Evolutionary conservation across 139 green algal species (phyloP).

Genomic region (Chara braunii): DNA sequence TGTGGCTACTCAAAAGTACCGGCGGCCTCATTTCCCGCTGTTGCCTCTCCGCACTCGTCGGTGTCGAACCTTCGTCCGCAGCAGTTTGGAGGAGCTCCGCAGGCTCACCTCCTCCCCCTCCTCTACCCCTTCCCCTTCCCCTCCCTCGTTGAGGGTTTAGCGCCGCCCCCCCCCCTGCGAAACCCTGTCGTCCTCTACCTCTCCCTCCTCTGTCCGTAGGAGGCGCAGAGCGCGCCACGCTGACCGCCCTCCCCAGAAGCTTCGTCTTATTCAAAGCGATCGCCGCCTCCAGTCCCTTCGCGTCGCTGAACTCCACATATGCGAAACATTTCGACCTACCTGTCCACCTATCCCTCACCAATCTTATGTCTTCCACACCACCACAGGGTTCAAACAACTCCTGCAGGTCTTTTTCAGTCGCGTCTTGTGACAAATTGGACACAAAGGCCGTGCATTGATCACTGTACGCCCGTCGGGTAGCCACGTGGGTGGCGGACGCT

Average conservation of each 20-base stretch:
- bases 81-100: too few species aligned
- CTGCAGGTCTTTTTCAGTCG: conserved; percentile 38
- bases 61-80: too few species aligned
- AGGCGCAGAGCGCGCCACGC: conserved; percentile 58
- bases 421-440: conserved; percentile 50
- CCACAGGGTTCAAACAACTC: not conserved
- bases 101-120: too few species aligned
- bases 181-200: not conserved
- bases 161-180: not conserved
- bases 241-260: conserved; percentile 50
- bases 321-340: conserved; percentile 54
- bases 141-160: not conserved
- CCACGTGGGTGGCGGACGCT: not conserved
- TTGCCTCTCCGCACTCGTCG: too few species aligned
- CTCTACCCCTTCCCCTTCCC: not conserved
- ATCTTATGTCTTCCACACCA: conserved; percentile 38
- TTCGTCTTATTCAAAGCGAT: conserved; percentile 41
- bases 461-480: conserved; percentile 1
- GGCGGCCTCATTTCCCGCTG: too few species aligned
- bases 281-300: conserved; percentile 47
- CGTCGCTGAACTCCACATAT: conserved; percentile 65
- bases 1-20: too few species aligned
- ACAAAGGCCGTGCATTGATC: conserved; percentile 50
- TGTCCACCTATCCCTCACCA: conserved; percentile 44
- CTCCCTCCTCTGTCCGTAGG: conserved; percentile 12